phyloP scores from a whole-genome alignment of 2,329 filamentous ascomycete species.

The Talaromyces islandicus region DNA sequence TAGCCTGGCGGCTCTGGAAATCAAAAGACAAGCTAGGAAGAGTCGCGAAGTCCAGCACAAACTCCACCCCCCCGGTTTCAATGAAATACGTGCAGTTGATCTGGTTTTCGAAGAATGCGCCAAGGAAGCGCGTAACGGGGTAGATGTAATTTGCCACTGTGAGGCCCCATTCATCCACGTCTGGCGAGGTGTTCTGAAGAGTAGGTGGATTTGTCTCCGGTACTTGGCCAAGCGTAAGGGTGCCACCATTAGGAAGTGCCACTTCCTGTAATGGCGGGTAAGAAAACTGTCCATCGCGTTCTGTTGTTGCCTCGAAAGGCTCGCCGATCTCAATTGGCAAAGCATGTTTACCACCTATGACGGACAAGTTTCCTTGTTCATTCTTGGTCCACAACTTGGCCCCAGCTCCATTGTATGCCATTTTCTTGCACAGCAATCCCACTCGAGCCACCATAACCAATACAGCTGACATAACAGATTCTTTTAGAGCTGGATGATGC shows the following conservation, averaged over 20 bases:
- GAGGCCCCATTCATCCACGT: slow-evolving; percentile 45
- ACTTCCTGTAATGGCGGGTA: slow-evolving; percentile 15
- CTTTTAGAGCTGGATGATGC: slow-evolving; percentile 80
- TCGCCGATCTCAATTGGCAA: slow-evolving; percentile 30
- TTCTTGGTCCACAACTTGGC: slow-evolving; percentile 67
- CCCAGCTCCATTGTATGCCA: slow-evolving; percentile 67
- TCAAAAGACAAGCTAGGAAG: slow-evolving; percentile 73
- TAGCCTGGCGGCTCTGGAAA: slow-evolving; percentile 61
- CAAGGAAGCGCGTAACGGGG: slow-evolving; percentile 70
- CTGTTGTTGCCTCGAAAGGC: slow-evolving; percentile 17
- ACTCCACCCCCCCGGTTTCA: slow-evolving; percentile 72
- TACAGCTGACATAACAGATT: slow-evolving; percentile 75
- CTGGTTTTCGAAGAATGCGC: slow-evolving; percentile 68
- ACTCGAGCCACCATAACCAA: slow-evolving; percentile 84
- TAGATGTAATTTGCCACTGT: slow-evolving; percentile 65
- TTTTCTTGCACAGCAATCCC: slow-evolving; percentile 63
- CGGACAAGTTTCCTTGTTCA: slow-evolving; percentile 51
- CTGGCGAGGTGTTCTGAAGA: slow-evolving; percentile 16
- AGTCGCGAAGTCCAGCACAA: slow-evolving; percentile 76
- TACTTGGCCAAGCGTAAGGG: slow-evolving; percentile 25
- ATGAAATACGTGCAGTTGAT: slow-evolving; percentile 69
- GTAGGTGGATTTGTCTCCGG: slow-evolving; percentile 18
- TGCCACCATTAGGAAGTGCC: slow-evolving; percentile 33
- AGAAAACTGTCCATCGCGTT: slow-evolving; percentile 5
- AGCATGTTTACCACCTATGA: slow-evolving; percentile 50